A percentile compares a stretch with the other conserved stretches of the same genome.
phyloP scores from a whole-genome alignment of 768 basidiomycete genomes.

The Ramaria sp. region DNA sequence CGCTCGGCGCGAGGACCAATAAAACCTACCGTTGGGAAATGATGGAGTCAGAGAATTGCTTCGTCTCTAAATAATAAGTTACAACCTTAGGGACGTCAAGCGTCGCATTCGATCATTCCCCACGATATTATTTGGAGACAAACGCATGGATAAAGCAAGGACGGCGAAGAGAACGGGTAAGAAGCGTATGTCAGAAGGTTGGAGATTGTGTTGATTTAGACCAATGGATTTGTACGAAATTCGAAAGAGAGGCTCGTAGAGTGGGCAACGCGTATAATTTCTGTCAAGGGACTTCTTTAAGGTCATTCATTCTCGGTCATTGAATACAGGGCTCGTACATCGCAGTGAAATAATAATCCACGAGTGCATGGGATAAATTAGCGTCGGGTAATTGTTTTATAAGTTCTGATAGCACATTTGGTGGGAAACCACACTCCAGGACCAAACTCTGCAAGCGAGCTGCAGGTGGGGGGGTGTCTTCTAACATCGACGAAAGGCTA shows the following conservation, averaged over 20 bases:
- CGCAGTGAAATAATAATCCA: conserved; percentile 71
- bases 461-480: conserved; percentile 36
- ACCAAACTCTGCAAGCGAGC: conserved; percentile 81
- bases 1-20: conserved; percentile 42
- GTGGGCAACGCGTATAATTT: conserved; percentile 90
- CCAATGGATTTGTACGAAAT: conserved; percentile 55
- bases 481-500: conserved; percentile 10
- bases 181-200: conserved; percentile 71
- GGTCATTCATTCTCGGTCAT: too few relatives aligned
- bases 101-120: conserved; percentile 69
- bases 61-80: conserved; percentile 77
- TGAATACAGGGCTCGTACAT: conserved; percentile 37
- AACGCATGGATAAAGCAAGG: conserved; percentile 73
- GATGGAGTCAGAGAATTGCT: background rate
- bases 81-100: conserved; percentile 74
- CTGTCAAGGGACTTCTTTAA: conserved; percentile 26
- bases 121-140: conserved; percentile 77
- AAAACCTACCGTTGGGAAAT: background rate
- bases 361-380: conserved; percentile 60
- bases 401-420: conserved; percentile 83
- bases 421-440: conserved; percentile 86
- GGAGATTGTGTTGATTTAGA: conserved; percentile 51
- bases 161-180: conserved; percentile 91
- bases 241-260: conserved; percentile 78
- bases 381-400: conserved; percentile 80